Evolutionary conservation across 352 stramenopile genomes (phyloP).

Genomic region (Phytophthora idaei): DNA sequence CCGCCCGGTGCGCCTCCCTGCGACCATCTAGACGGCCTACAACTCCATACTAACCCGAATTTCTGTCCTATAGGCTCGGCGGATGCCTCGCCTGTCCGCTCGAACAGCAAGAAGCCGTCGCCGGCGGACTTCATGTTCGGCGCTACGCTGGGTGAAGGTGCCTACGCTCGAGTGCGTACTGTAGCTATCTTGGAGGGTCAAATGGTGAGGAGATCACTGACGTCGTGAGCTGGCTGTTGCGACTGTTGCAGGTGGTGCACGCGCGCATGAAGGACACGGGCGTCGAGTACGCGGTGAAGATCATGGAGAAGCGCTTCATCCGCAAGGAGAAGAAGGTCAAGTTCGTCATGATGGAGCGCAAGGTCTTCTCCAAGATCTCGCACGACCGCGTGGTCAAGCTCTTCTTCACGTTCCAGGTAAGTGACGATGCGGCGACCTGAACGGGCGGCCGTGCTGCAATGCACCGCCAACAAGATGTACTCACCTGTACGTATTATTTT

Average conservation of each 20-base stretch:
- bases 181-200: neutral
- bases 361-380: slow-evolving; percentile 89
- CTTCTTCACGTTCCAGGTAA: slow-evolving; percentile 90
- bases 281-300: slow-evolving; percentile 91
- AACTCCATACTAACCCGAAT: neutral
- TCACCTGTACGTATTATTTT: slow-evolving; percentile 5
- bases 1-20: slow-evolving; percentile 34
- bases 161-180: slow-evolving; percentile 76
- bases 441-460: slow-evolving; percentile 12
- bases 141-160: slow-evolving; percentile 84
- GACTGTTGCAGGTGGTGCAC: slow-evolving; percentile 65
- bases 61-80: slow-evolving; percentile 32
- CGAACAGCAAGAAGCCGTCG: slow-evolving; percentile 72
- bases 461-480: neutral
- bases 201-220: slow-evolving; percentile 1
- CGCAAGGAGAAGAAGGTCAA: slow-evolving; percentile 92
- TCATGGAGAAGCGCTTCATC: slow-evolving; percentile 93
- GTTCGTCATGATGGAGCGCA: slow-evolving; percentile 92
- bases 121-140: slow-evolving; percentile 92
- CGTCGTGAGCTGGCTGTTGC: neutral
- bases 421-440: slow-evolving; percentile 1
- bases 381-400: slow-evolving; percentile 91
- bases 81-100: slow-evolving; percentile 44
- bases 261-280: slow-evolving; percentile 89
- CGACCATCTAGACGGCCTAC: neutral